Evolutionary conservation across 2,329 filamentous ascomycete species (phyloP).

Genomic region (Hypoxylon sp.): DNA sequence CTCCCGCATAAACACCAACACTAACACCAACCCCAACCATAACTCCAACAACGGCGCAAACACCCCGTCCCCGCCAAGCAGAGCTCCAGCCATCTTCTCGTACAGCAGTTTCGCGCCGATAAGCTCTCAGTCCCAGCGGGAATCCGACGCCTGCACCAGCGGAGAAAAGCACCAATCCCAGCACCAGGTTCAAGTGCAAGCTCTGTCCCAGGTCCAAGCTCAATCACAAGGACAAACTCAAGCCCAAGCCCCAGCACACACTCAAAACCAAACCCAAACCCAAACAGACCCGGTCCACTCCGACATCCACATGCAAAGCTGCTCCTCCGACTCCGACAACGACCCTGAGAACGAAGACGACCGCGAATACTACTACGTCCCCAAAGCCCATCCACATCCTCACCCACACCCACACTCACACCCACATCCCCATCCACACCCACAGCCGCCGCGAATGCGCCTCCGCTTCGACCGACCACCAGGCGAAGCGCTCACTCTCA

Average conservation of each 20-base stretch:
- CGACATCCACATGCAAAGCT: constrained; percentile 9
- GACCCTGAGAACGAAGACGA: background rate
- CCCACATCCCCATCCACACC: background rate
- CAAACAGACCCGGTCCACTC: background rate
- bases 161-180: background rate
- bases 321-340: background rate
- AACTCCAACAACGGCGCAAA: background rate
- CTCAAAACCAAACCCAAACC: background rate
- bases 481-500: background rate
- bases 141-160: background rate
- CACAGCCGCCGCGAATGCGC: background rate
- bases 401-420: background rate
- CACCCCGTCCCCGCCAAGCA: background rate
- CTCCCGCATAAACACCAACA: background rate
- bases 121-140: background rate
- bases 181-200: background rate
- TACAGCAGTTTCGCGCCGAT: constrained; percentile 34
- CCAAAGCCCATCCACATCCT: background rate
- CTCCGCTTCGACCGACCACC: background rate
- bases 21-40: background rate
- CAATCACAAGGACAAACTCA: background rate
- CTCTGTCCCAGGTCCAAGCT: background rate
- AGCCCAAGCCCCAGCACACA: background rate
- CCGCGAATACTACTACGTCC: constrained; percentile 17
- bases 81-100: constrained; percentile 2